Conservation (phyloP, 768 basidiomycete species). For the Cubamyces lactineus region DNA sequence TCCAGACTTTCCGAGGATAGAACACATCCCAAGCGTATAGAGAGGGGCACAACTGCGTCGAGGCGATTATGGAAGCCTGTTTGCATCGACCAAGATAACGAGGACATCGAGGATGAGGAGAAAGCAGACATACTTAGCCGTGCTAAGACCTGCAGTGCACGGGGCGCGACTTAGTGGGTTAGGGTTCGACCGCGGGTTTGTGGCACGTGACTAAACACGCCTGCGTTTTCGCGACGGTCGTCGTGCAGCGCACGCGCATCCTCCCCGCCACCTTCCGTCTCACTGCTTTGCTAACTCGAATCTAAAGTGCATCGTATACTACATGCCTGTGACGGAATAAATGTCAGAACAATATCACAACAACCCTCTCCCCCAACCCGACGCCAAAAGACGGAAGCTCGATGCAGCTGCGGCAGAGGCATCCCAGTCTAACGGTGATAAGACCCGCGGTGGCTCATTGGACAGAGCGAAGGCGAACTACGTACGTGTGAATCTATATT, state of each 20-base stretch:
- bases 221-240: slow-evolving; percentile 20
- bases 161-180: no score
- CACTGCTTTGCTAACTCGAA: not conserved
- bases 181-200: not conserved
- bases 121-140: no score
- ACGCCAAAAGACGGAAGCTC: slow-evolving; percentile 10
- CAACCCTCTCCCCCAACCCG: not conserved
- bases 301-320: no score
- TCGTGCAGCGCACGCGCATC: not conserved
- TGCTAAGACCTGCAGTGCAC: no score
- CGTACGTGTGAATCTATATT: not conserved
- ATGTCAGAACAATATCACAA: slow-evolving; percentile 9
- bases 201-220: slow-evolving; percentile 23
- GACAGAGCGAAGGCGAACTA: slow-evolving; percentile 22
- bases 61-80: no score
- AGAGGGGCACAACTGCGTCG: no score
- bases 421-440: not conserved
- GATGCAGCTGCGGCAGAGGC: not conserved
- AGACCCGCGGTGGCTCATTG: not conserved
- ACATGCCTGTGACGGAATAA: not conserved
- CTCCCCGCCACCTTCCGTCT: not conserved
- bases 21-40: no score
- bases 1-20: no score
- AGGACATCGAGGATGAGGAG: no score
- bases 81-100: no score